phyloP scores from a whole-genome alignment of 805 yeast genomes.

The Danielozyma ontarioensis region DNA sequence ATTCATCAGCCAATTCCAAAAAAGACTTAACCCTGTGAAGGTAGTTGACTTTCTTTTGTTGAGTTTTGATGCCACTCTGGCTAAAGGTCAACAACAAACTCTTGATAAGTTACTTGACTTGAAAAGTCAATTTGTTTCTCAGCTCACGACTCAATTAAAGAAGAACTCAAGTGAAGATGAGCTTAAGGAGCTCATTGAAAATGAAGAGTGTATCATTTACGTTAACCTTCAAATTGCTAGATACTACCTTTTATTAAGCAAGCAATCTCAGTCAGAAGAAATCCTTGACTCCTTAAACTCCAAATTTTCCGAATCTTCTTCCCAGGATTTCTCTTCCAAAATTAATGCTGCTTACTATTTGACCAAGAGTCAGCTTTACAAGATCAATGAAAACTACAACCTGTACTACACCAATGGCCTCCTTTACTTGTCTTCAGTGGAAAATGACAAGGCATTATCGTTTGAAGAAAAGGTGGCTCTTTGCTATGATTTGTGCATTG shows the following conservation, averaged over 20 bases:
- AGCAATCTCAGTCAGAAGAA: conserved; percentile 55
- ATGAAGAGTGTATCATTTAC: conserved; percentile 51
- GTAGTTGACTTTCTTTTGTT: conserved; percentile 68
- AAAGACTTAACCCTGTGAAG: conserved; percentile 73
- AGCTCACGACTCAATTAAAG: conserved; percentile 18
- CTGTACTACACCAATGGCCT: conserved; percentile 76
- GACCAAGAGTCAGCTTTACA: conserved; percentile 71
- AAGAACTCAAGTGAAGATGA: conserved; percentile 23
- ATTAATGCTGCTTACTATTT: conserved; percentile 81
- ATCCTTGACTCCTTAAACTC: conserved; percentile 57
- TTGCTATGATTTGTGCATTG: conserved; percentile 67
- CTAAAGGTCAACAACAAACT: conserved; percentile 17
- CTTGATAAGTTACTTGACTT: conserved; percentile 33
- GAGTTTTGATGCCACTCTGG: conserved; percentile 29
- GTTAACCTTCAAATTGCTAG: conserved; percentile 66
- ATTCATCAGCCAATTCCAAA: conserved; percentile 62
- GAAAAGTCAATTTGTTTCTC: conserved; percentile 19
- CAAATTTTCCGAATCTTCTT: conserved; percentile 44
- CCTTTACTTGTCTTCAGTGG: conserved; percentile 74
- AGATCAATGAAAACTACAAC: conserved; percentile 73
- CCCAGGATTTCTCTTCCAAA: conserved; percentile 36
- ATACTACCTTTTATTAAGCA: conserved; percentile 50
- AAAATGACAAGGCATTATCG: conserved; percentile 33
- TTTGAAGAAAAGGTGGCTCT: conserved; percentile 40
- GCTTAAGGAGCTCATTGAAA: conserved; percentile 32